Evolutionary conservation across 108 stramenopile genomes (phyloP).

Genomic region (Discostella stelligeroides): DNA sequence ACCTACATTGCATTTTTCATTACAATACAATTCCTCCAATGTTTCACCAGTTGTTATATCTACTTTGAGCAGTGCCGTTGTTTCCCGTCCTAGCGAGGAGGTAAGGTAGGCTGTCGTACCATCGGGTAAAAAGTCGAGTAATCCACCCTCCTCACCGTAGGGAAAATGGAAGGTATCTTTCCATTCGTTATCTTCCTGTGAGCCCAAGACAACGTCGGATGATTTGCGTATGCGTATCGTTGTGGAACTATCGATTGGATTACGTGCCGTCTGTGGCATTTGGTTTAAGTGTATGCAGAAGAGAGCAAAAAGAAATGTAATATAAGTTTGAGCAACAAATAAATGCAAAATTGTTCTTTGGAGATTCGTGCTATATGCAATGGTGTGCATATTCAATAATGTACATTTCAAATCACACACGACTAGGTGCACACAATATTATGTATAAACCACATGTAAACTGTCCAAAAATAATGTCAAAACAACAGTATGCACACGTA

Average conservation of each 20-base stretch:
- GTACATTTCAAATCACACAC: no score
- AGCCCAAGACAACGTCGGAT: constrained; percentile 15
- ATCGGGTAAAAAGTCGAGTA: constrained; percentile 60
- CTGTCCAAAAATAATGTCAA: background rate
- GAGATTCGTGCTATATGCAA: no score
- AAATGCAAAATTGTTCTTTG: no score
- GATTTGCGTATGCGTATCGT: constrained; percentile 48
- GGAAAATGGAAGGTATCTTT: constrained; percentile 60
- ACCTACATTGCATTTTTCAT: constrained; percentile 64
- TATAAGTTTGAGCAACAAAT: no score
- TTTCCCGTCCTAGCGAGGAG: constrained; percentile 60
- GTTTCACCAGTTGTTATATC: constrained; percentile 62
- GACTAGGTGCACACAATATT: no score
- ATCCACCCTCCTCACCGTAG: constrained; percentile 60
- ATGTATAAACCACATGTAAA: background rate
- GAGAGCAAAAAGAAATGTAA: no score
- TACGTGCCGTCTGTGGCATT: constrained; percentile 28
- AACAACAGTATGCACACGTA: constrained; percentile 5
- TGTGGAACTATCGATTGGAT: constrained; percentile 50
- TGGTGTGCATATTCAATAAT: no score
- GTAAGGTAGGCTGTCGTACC: constrained; percentile 57
- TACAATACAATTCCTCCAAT: constrained; percentile 55
- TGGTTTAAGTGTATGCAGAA: background rate
- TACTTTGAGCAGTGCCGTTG: constrained; percentile 66
- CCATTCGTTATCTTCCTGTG: constrained; percentile 42